A percentile compares a stretch with the other conserved stretches of the same genome.
These are phyloP conservation scores for Neonectria ditissima DNA, from an alignment of 2,329 filamentous ascomycete species.

Conservation along the genomic window DNA sequence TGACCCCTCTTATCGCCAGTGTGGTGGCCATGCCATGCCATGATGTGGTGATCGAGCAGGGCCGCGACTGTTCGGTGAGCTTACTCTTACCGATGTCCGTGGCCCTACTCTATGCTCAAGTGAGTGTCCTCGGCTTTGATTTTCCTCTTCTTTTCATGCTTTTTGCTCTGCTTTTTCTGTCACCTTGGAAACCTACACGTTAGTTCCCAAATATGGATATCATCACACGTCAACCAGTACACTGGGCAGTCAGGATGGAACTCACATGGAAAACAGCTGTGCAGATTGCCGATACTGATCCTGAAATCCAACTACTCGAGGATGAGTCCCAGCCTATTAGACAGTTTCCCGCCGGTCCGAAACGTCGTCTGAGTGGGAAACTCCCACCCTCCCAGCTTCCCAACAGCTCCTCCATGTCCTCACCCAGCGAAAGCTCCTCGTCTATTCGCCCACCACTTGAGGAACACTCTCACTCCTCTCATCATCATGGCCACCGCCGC, in stretches of 20 bases:
- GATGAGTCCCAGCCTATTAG: constrained; percentile 48
- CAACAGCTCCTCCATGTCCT: constrained; percentile 58
- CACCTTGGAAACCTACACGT: constrained; percentile 16
- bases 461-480: constrained; percentile 41
- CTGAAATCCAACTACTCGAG: constrained; percentile 47
- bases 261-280: constrained; percentile 57
- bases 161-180: background rate
- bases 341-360: constrained; percentile 49
- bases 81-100: constrained; percentile 1
- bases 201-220: constrained; percentile 14
- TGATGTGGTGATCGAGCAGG: constrained; percentile 20
- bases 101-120: constrained; percentile 23
- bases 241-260: constrained; percentile 17
- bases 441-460: constrained; percentile 44
- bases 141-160: constrained; percentile 1
- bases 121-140: constrained; percentile 18
- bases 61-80: constrained; percentile 14
- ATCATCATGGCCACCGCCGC: constrained; percentile 48
- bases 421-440: constrained; percentile 52
- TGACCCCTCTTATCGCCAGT: constrained; percentile 27
- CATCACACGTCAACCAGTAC: constrained; percentile 1
- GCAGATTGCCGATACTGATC: constrained; percentile 67
- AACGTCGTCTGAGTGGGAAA: constrained; percentile 52
- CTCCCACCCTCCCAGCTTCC: constrained; percentile 44
- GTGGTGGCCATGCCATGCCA: constrained; percentile 28